Base-by-base conservation (phyloP, 2,329 filamentous ascomycete species). In the Geosmithia flava region DNA sequence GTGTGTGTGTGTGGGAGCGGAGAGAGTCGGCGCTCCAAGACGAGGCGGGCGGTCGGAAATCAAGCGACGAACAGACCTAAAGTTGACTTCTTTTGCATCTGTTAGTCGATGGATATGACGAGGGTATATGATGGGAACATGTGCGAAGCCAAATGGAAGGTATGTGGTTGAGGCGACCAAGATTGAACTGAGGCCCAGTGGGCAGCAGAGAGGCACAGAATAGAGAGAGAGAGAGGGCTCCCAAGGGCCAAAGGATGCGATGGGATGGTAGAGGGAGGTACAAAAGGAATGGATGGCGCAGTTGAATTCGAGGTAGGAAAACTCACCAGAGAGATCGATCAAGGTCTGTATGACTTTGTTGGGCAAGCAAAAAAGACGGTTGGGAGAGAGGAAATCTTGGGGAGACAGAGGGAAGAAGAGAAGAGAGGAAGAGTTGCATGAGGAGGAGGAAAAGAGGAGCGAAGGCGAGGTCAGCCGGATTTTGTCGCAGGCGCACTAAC, bases 371-470 rank as follows among this genome's bases (percentile, higher is more conserved):
- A 57, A 58, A 54, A 51, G 58, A 59, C 57, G 56, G 57, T 61
- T 58, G 57, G 60, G 63, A 61, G 58, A 60, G 62, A 65, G 65
- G 29, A 30, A 30, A 30, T n/a, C n/a, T n/a, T 27, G 23, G 23
- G 23, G 59, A 54, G 57, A 58, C 54, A 58, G 65, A 64, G 15
- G 33, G 11, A 37, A 16, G 33, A 37, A 16, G 33, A 37, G 33
- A 13, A 37, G 33, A 16, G 10, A 30, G 33, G 33, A 37, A 16
- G 33, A 27, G 23, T 8, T 66, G 64, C 59, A 65, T 62, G 62
- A 61, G 47, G 43, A 49, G 47, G 33, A 37, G 63, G 65, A 68
- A 68, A 68, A 68, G 65, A 68, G 65, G 65, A 68, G 62, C 58
- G 56, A 42, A 57, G 58, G 56, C 54, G 59, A 66, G 58, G 64